Percentiles rank a stretch among this genome's conserved stretches.
These are phyloP conservation scores for Calonectria multiphialidica DNA, from an alignment of 2,329 filamentous ascomycete species.

Conservation along the genomic window DNA sequence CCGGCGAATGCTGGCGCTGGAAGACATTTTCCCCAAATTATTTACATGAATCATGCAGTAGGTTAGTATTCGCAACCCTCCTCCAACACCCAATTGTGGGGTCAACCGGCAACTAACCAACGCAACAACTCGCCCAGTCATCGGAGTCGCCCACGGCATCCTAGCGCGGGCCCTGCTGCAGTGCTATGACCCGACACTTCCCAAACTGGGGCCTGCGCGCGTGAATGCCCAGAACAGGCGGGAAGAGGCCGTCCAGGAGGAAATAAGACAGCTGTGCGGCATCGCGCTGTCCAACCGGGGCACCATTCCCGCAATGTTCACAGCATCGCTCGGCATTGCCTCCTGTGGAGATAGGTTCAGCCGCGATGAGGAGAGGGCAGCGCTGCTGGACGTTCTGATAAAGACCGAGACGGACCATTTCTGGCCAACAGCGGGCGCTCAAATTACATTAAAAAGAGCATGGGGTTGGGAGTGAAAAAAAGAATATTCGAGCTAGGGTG, in stretches of 20 bases:
- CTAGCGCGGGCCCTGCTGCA: conserved; percentile 68
- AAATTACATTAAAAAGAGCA: conserved; percentile 58
- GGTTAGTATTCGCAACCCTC: conserved; percentile 47
- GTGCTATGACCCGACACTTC: conserved; percentile 67
- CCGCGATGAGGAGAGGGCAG: conserved; percentile 59
- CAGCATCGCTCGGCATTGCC: conserved; percentile 66
- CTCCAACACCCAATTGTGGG: not conserved
- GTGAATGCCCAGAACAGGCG: conserved; percentile 42
- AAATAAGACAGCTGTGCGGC: conserved; percentile 68
- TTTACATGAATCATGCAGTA: conserved; percentile 68
- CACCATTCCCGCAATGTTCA: conserved; percentile 68
- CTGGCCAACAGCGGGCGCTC: conserved; percentile 63
- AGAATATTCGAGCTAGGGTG: not conserved
- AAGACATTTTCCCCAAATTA: conserved; percentile 68
- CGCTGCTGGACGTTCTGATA: conserved; percentile 59
- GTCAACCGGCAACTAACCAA: not conserved
- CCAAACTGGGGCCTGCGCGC: conserved; percentile 58
- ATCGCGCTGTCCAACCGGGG: conserved; percentile 68
- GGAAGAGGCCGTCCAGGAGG: conserved; percentile 57
- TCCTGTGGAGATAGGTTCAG: conserved; percentile 63
- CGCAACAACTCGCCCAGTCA: conserved; percentile 52
- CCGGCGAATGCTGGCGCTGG: conserved; percentile 47
- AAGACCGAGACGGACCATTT: conserved; percentile 63
- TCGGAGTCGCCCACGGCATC: conserved; percentile 71
- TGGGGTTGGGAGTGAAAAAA: conserved; percentile 58